Percentiles rank a stretch among this genome's conserved stretches.
phyloP scores from a whole-genome alignment of 163 green algal species.

The Volvox carteri region DNA sequence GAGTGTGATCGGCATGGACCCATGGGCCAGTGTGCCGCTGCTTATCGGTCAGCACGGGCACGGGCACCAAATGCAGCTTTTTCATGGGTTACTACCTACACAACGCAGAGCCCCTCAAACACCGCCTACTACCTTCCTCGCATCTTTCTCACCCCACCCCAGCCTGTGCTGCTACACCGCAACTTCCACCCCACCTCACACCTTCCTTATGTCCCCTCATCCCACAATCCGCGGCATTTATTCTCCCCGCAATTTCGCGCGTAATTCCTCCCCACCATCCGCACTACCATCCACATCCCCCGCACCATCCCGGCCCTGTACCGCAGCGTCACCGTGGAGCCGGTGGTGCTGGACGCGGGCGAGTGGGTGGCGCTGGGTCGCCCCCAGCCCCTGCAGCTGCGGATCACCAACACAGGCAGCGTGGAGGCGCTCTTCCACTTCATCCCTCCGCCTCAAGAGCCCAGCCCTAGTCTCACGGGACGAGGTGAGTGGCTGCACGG shows the following conservation, averaged over 20 bases:
- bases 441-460: constrained; percentile 45
- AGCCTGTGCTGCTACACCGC: too few relatives aligned
- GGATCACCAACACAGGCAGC: constrained; percentile 69
- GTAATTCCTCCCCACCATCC: not conserved
- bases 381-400: constrained; percentile 44
- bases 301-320: not conserved
- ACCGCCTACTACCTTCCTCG: too few relatives aligned
- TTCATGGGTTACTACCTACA: too few relatives aligned
- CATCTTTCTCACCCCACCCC: too few relatives aligned
- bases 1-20: not conserved
- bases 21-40: not conserved
- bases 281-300: not conserved
- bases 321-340: constrained; percentile 54
- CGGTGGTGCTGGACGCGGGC: constrained; percentile 27
- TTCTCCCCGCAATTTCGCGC: too few relatives aligned
- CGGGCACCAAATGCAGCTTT: too few relatives aligned
- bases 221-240: too few relatives aligned
- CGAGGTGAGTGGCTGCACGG: not conserved
- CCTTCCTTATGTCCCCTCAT: too few relatives aligned
- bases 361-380: constrained; percentile 48
- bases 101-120: too few relatives aligned
- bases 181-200: not conserved
- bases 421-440: constrained; percentile 67
- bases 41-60: too few relatives aligned
- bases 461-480: not conserved